Evolutionary conservation across 305 asterid genomes (phyloP), one percentile per base, ranked within the genome.

Genomic region (Fraxinus sp.): DNA sequence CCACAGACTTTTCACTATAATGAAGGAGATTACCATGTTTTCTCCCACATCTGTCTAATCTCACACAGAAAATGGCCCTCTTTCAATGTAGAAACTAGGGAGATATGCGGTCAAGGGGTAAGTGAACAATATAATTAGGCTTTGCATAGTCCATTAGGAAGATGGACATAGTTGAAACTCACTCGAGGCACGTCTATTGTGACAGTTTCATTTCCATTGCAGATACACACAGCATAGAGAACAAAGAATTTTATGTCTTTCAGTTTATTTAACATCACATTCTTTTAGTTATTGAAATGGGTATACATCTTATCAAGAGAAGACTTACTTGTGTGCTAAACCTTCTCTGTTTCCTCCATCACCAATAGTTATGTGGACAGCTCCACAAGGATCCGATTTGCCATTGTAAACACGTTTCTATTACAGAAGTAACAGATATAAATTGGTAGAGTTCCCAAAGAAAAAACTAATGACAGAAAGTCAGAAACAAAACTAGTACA

Each of bases 301-400:
- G 73, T 16, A 66, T 22, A 24, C 35, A 26, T 24, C 73, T 66
- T 66, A 26, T 16, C 32, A 35, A 68, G 26, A 72, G 36, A 77
- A 82, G 32, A 85, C 89, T 84, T 85, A 88, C 92, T 32, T 43
- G 59, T 72, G 85, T 16, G 92, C 90, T 82, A 89, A 84, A 83
- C 92, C 92, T 85, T 88, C 92, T 82, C 85, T 83, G 43, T 89
- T 89, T 80, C 92, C 92, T 79, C 92, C 92, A 52, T 89, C 92
- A 9, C 92, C 92, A 86, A 89, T 89, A 46, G 92, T 89, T 77
- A 89, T 85, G 80, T 88, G 92, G 71, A 86, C 87, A 43, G 91
- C 88, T 16, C 92, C 92, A 86, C 92, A 89, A 18, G 84, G 86
- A 77, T 89, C 89, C 14, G 11, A 57, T 80, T 75, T 80, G 20